Evolutionary conservation across 1,139 yeast species (phyloP).

Genomic region (Kodamaea fungicola): DNA sequence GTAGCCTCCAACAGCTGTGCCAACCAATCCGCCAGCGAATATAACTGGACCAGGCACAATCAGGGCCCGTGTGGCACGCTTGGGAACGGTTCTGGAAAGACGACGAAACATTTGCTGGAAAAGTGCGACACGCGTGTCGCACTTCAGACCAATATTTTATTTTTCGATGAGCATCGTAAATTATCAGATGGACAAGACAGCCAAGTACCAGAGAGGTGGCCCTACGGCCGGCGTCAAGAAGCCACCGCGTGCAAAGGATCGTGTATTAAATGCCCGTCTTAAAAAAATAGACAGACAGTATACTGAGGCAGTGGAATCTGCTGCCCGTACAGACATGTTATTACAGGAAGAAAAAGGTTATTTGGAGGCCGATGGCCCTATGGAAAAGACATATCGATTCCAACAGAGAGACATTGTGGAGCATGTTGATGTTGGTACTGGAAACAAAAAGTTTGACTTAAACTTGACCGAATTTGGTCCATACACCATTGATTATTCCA

Average conservation of each 20-base stretch:
- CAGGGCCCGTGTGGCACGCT: slow-evolving; percentile 4
- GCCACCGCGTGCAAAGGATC: slow-evolving; percentile 58
- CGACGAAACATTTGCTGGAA: slow-evolving; percentile 6
- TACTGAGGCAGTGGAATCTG: slow-evolving; percentile 73
- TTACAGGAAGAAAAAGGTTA: slow-evolving; percentile 82
- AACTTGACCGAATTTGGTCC: slow-evolving; percentile 82
- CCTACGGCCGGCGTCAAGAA: slow-evolving; percentile 10
- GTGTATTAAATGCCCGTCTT: slow-evolving; percentile 61
- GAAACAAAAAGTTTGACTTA: slow-evolving; percentile 72
- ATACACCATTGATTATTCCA: slow-evolving; percentile 72
- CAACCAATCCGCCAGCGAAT: slow-evolving; percentile 1
- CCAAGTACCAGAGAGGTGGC: slow-evolving; percentile 21
- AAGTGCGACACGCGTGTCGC: no score
- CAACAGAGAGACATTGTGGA: slow-evolving; percentile 74
- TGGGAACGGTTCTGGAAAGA: slow-evolving; percentile 5
- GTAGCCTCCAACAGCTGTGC: slow-evolving; percentile 27
- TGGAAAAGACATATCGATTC: slow-evolving; percentile 88
- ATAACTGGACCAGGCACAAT: slow-evolving; percentile 8
- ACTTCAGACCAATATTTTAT: not conserved
- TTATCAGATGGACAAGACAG: slow-evolving; percentile 6
- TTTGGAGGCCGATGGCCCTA: slow-evolving; percentile 79
- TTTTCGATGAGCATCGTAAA: slow-evolving; percentile 6
- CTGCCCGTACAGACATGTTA: slow-evolving; percentile 82
- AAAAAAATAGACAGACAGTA: slow-evolving; percentile 69
- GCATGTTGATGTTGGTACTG: slow-evolving; percentile 77